Percentiles rank a stretch among this genome's conserved stretches.
These are phyloP conservation scores for Podospora bellae-mahoneyi DNA, from an alignment of 495 filamentous ascomycete genomes.

Conservation along the genomic window DNA sequence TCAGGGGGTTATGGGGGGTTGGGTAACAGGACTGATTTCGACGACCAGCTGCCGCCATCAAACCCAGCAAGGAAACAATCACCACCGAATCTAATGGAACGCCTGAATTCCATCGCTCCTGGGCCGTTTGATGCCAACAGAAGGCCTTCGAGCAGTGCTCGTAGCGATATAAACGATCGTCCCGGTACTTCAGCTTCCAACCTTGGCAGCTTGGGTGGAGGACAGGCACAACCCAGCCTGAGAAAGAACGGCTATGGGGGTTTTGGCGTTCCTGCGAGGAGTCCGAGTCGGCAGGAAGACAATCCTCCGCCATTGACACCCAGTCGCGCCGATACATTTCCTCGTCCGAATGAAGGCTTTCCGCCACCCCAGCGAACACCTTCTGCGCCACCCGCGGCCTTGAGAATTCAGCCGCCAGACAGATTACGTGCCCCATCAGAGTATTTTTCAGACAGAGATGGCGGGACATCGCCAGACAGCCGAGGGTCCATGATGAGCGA, in stretches of 20 bases:
- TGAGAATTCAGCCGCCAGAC: conserved; percentile 29
- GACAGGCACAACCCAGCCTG: conserved; percentile 37
- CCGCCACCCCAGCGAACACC: conserved; percentile 45
- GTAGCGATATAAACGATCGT: conserved; percentile 26
- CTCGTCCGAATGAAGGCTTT: conserved; percentile 36
- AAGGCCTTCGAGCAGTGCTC: conserved; percentile 26
- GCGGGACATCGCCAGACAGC: conserved; percentile 17
- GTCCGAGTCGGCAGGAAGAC: conserved; percentile 34
- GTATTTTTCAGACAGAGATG: conserved; percentile 13
- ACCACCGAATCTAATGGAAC: conserved; percentile 50
- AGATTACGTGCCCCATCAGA: conserved; percentile 36
- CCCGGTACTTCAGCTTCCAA: conserved; percentile 44
- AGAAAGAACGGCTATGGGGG: conserved; percentile 51
- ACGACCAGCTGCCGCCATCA: conserved; percentile 32
- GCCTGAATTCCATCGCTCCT: conserved; percentile 63
- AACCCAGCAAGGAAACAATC: conserved; percentile 44
- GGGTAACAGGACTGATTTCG: conserved; percentile 52
- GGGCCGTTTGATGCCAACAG: conserved; percentile 58
- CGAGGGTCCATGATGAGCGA: conserved; percentile 25
- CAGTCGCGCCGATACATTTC: conserved; percentile 56
- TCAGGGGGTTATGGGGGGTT: conserved; percentile 42
- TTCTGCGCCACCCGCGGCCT: conserved; percentile 39
- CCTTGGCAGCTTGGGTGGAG: conserved; percentile 38
- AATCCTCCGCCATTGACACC: conserved; percentile 33
- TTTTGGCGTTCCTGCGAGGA: conserved; percentile 40